Base-by-base conservation (phyloP, 805 yeast genomes). In the Ogataea neopini region DNA sequence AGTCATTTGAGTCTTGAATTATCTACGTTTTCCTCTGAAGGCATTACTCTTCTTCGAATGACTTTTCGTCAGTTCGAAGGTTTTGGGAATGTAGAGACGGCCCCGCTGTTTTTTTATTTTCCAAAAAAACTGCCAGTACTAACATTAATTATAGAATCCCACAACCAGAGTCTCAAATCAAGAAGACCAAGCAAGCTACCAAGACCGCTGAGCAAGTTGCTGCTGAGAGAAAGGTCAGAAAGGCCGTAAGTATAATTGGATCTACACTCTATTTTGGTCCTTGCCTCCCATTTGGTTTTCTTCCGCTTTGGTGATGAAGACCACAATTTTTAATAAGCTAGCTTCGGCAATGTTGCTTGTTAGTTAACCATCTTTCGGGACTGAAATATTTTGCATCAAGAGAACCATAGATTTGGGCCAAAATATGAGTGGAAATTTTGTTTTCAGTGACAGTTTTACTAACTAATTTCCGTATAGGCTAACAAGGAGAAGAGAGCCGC, bases 321-420 rank as follows among this genome's bases (percentile, higher is more conserved):
- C 71, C 67, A 69, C 54, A 50, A 47, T 45, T 52, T 48, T 50
- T 70, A 68, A 69, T 72, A 74, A 84, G 77, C 88, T 81, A 83
- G 87, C 85, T 68, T 52, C 60, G 77, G 83, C 88, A 56, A 79
- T 83, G 88, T 65, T 80, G 89, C 81, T 62, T 78, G 73, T 60
- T 75, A 76, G 80, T 81, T 81, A 83, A 84, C 89, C 89, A 84
- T 84, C 89, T 84, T 84, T 84, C 89, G 89, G 88, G 88, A 71
- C 88, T 82, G 88, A 82, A 67, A 71, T 50, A 35, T 32, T 44
- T 30, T 39, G 30, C 32, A 14, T 18, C 17, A 39, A 39, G 41
- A 39, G 26, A 23, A 39, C 42, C 42, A 39, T 39, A 25, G 39
- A 33, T 25, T n/a, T 44, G 47, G 33, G 26, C 33, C 33, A 40